These are phyloP conservation scores for Colletotrichum spinosum DNA, from an alignment of 2,329 filamentous ascomycete species.

Conservation along the genomic window DNA sequence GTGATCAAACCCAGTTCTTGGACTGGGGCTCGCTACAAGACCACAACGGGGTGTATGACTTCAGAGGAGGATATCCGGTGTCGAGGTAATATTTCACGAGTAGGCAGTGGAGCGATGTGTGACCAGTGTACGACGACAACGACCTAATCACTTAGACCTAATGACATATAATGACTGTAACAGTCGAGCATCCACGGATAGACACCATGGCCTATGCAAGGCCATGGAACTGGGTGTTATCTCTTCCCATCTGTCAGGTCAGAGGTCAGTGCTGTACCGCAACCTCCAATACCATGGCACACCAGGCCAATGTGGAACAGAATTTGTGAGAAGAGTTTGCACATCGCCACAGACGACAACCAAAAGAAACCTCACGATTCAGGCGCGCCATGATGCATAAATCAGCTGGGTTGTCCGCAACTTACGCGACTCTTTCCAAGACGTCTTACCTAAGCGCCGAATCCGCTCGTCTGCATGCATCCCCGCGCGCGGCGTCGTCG, in stretches of 20 bases:
- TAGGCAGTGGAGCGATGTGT: neutral
- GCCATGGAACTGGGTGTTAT: no score
- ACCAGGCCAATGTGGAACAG: no score
- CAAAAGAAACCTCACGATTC: neutral
- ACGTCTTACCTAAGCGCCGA: neutral
- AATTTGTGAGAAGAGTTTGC: no score
- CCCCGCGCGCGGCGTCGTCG: neutral
- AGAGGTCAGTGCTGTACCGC: no score
- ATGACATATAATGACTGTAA: conserved; percentile 6
- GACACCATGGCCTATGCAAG: neutral
- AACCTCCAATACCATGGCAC: no score
- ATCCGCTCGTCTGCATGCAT: neutral
- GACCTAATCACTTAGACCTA: neutral
- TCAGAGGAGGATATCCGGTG: conserved; percentile 29
- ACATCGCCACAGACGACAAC: no score
- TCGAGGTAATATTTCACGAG: conserved; percentile 4
- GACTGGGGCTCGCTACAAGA: conserved; percentile 26
- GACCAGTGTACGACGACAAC: conserved; percentile 5
- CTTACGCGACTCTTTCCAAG: neutral
- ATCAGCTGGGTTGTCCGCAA: neutral
- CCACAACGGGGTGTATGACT: conserved; percentile 27
- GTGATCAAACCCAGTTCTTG: conserved; percentile 15
- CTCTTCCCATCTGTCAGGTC: no score
- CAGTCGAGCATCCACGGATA: neutral
- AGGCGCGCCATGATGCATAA: neutral